A percentile compares a stretch with the other conserved stretches of the same genome.
These are phyloP conservation scores for Phytophthora pinifolia DNA, from an alignment of 352 stramenopile species.

Conservation along the genomic window DNA sequence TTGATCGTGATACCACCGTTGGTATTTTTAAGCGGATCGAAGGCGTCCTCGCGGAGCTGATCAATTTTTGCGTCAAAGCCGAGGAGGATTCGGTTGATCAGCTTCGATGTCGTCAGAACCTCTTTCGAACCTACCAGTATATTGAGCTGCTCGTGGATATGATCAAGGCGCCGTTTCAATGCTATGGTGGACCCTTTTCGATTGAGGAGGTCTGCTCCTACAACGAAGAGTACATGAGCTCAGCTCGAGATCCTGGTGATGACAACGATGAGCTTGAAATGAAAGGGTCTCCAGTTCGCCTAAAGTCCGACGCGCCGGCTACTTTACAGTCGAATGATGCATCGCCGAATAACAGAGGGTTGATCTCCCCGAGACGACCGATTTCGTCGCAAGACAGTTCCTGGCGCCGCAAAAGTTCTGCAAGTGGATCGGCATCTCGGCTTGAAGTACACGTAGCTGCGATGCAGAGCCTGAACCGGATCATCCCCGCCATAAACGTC, in stretches of 20 bases:
- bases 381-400: slow-evolving; percentile 27
- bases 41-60: slow-evolving; percentile 45
- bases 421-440: slow-evolving; percentile 14
- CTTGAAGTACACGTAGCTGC: slow-evolving; percentile 33
- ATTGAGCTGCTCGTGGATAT: slow-evolving; percentile 66
- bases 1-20: slow-evolving; percentile 41
- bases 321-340: slow-evolving; percentile 5
- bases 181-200: slow-evolving; percentile 60
- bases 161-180: slow-evolving; percentile 62
- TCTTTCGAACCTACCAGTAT: slow-evolving; percentile 61
- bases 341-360: slow-evolving; percentile 12
- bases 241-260: slow-evolving; percentile 16
- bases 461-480: slow-evolving; percentile 63
- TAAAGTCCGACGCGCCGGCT: slow-evolving; percentile 13
- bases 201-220: slow-evolving; percentile 56
- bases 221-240: slow-evolving; percentile 48
- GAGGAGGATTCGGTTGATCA: slow-evolving; percentile 26
- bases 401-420: slow-evolving; percentile 32
- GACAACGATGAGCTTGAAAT: slow-evolving; percentile 32
- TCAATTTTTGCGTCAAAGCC: slow-evolving; percentile 43
- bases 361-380: slow-evolving; percentile 25
- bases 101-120: slow-evolving; percentile 42
- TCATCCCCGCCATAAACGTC: slow-evolving; percentile 54
- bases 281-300: slow-evolving; percentile 22
- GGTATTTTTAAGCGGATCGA: slow-evolving; percentile 40